These are phyloP conservation scores for Nectriaceae sp. DNA, from an alignment of 2,329 filamentous ascomycete genomes.

Conservation along the genomic window DNA sequence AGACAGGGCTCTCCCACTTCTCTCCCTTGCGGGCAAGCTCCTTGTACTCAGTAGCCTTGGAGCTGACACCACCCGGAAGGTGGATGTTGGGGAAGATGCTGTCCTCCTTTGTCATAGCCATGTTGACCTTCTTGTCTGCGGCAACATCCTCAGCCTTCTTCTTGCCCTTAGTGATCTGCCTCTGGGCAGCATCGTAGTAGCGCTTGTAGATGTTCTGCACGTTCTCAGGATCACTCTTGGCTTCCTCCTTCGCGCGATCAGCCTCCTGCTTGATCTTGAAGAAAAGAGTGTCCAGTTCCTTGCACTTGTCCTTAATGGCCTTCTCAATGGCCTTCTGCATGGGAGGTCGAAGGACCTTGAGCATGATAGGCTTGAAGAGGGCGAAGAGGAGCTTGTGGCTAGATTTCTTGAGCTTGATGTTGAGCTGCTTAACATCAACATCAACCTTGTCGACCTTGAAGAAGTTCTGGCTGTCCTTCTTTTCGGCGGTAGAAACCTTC, in stretches of 20 bases:
- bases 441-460: slow-evolving; percentile 93
- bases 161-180: slow-evolving; percentile 73
- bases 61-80: slow-evolving; percentile 80
- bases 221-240: slow-evolving; percentile 63
- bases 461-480: slow-evolving; percentile 76
- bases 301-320: slow-evolving; percentile 81
- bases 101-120: slow-evolving; percentile 68
- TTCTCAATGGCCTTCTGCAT: slow-evolving; percentile 88
- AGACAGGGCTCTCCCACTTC: slow-evolving; percentile 92
- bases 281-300: slow-evolving; percentile 70
- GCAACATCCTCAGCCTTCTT: slow-evolving; percentile 67
- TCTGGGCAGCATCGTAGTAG: slow-evolving; percentile 76
- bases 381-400: slow-evolving; percentile 90
- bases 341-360: slow-evolving; percentile 80
- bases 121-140: slow-evolving; percentile 68
- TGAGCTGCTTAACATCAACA: slow-evolving; percentile 78
- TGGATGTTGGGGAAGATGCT: slow-evolving; percentile 86
- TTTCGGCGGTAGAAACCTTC: slow-evolving; percentile 79
- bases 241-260: slow-evolving; percentile 66
- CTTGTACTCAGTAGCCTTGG: slow-evolving; percentile 92
- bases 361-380: slow-evolving; percentile 82
- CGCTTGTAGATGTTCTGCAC: slow-evolving; percentile 83
- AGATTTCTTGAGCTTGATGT: slow-evolving; percentile 90
- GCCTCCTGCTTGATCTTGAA: slow-evolving; percentile 84
- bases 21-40: slow-evolving; percentile 86